phyloP scores from a whole-genome alignment of 768 basidiomycete species.

The Multifurca ochricompacta region DNA sequence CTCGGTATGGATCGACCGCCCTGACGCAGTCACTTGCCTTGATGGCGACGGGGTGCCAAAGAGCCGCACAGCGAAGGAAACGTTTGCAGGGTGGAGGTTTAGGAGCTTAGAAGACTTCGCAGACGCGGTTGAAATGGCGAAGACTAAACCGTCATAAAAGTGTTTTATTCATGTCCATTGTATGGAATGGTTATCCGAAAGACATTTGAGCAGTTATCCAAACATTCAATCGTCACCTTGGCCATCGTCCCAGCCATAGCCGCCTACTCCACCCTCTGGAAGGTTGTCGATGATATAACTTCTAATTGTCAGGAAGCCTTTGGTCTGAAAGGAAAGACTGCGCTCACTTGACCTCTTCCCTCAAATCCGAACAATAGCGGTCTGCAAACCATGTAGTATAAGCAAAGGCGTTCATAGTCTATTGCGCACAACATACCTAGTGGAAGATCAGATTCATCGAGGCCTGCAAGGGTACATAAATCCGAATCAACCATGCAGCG shows the following conservation, averaged over 20 bases:
- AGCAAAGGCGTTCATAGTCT: neutral
- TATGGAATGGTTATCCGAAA: neutral
- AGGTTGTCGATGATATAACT: slow-evolving; percentile 66
- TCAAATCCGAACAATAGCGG: slow-evolving; percentile 78
- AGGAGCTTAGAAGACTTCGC: slow-evolving; percentile 55
- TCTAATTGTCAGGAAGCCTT: slow-evolving; percentile 8
- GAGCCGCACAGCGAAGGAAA: slow-evolving; percentile 24
- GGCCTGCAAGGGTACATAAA: neutral
- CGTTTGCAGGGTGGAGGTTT: slow-evolving; percentile 31
- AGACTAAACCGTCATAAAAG: neutral
- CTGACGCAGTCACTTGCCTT: slow-evolving; percentile 23
- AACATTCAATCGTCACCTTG: slow-evolving; percentile 66
- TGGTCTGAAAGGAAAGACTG: neutral
- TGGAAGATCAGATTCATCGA: slow-evolving; percentile 62
- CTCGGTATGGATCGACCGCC: slow-evolving; percentile 59
- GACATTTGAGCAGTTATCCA: neutral
- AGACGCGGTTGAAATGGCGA: slow-evolving; percentile 43
- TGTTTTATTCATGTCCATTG: neutral
- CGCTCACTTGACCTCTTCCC: slow-evolving; percentile 74
- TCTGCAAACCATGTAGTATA: slow-evolving; percentile 37
- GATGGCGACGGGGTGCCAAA: slow-evolving; percentile 34
- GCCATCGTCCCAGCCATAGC: slow-evolving; percentile 67
- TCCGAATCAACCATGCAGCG: neutral
- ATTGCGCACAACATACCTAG: slow-evolving; percentile 41
- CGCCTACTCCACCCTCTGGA: slow-evolving; percentile 68